These are phyloP conservation scores for Ogataea paradorogensis DNA, from an alignment of 805 yeast species.

Conservation along the genomic window DNA sequence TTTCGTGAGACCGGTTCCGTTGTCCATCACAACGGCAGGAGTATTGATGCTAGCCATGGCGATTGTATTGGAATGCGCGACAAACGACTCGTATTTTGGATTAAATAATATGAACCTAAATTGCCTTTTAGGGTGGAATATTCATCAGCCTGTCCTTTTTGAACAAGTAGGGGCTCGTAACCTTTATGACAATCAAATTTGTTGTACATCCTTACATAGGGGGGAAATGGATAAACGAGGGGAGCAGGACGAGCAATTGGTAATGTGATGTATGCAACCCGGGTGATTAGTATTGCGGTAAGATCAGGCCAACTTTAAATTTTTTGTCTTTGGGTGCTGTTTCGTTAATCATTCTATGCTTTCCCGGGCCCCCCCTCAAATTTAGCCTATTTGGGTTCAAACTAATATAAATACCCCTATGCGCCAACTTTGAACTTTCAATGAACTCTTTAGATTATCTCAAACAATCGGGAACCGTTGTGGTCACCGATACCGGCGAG, in stretches of 20 bases:
- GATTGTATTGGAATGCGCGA: neutral
- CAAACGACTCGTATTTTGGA: slow-evolving; percentile 2
- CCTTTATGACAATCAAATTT: neutral
- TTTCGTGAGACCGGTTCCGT: slow-evolving; percentile 97
- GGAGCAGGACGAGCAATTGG: no score
- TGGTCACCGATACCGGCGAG: slow-evolving; percentile 98
- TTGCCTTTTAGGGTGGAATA: slow-evolving; percentile 1
- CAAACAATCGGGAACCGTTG: slow-evolving; percentile 90
- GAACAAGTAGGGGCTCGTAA: slow-evolving; percentile 3
- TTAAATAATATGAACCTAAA: neutral
- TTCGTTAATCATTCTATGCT: no score
- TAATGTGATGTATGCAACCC: no score
- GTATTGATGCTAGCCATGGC: slow-evolving; percentile 51
- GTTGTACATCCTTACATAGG: no score
- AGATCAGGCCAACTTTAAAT: no score
- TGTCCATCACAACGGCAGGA: slow-evolving; percentile 93
- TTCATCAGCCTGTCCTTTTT: slow-evolving; percentile 8
- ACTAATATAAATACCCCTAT: neutral
- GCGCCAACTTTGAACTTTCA: neutral
- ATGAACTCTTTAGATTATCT: slow-evolving; percentile 80
- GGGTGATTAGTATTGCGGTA: no score
- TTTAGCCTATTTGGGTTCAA: slow-evolving; percentile 1
- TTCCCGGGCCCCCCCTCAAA: neutral
- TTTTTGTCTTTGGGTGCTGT: no score
- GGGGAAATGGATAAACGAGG: no score